Evolutionary conservation across 139 green algal species (phyloP), one percentile per base, ranked within the genome.

Genomic region (Coelastrella sp.): DNA sequence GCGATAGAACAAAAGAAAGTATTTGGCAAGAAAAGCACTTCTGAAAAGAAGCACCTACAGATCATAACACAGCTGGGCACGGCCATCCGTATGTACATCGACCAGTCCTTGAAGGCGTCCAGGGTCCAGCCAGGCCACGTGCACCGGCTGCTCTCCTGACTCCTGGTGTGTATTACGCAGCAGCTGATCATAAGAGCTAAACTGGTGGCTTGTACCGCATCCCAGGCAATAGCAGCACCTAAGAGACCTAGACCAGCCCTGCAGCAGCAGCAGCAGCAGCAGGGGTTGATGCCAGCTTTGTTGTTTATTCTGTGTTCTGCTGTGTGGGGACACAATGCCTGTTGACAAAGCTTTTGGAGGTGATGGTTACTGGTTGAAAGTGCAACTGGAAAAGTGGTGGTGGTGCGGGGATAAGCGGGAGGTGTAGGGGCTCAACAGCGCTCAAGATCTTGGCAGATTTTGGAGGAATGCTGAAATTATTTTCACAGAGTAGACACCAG

Each of bases 41-140:
- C 1, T 49, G 35, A 49, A 5, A 49, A 83, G 14, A 15, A 59
- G 8, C 61, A 91, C 88, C 76, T 82, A 91, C 93, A 96, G 59
- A 96, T 95, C 94, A 97, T 97, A 61, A 95, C 91, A 6, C 93
- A 92, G 57, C 87, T 94, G 8, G 96, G 96, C 19, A 96, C 68
- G 22, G 95, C 96, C 68, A 98, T 92, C 10, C 65, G 58, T 20
- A 96, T 92, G 87, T 96, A 98, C 4, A 85, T 17, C 0, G 87
- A 79, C 96, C 96, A 97, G 5, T 95, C 95, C 25, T 56, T 76
- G 6, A 97, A 89, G 12, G 89, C 92, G 84, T 97, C 95, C 6
- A 58, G 25, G 7, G 93, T 94, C 95, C 95, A 96, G 49, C 94
- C 93, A 1, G 84, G 65, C 92, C 93, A 96, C 0, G 93, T 95